These are phyloP conservation scores for Linderina pennispora DNA, from an alignment of 192 early-diverging fungal genomes.

Conservation along the genomic window DNA sequence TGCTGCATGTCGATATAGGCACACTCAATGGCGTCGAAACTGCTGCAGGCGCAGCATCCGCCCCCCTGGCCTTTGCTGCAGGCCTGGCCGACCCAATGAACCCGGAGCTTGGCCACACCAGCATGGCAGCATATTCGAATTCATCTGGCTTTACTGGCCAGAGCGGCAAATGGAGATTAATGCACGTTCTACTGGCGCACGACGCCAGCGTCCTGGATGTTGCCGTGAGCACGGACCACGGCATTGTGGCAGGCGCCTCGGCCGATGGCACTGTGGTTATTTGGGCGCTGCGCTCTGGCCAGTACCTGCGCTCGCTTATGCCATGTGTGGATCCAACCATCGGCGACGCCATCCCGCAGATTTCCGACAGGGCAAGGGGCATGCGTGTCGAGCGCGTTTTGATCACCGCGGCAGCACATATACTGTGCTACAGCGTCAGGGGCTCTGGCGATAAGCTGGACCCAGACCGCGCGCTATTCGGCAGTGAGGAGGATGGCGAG, in stretches of 20 bases:
- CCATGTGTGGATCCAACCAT: slow-evolving; percentile 7
- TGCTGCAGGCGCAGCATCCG: not conserved
- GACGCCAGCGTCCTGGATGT: slow-evolving; percentile 30
- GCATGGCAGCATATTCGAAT: slow-evolving; percentile 15
- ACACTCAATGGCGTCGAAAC: not conserved
- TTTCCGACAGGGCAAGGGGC: slow-evolving; percentile 5
- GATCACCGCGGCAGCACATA: slow-evolving; percentile 21
- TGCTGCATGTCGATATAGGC: slow-evolving; percentile 1
- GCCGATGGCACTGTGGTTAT: slow-evolving; percentile 31
- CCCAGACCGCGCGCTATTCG: slow-evolving; percentile 10
- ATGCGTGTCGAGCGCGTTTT: slow-evolving; percentile 29
- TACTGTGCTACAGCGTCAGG: slow-evolving; percentile 35
- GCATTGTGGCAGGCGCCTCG: slow-evolving; percentile 26
- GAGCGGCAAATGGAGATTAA: slow-evolving; percentile 9
- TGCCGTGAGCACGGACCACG: slow-evolving; percentile 24
- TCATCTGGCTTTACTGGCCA: not conserved
- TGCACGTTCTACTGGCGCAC: slow-evolving; percentile 25
- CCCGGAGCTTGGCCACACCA: slow-evolving; percentile 20
- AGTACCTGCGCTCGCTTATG: slow-evolving; percentile 22
- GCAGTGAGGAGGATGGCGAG: slow-evolving; percentile 1
- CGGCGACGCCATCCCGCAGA: slow-evolving; percentile 11
- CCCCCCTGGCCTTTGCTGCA: slow-evolving; percentile 22
- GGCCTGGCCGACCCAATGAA: slow-evolving; percentile 36
- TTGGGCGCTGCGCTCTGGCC: slow-evolving; percentile 20
- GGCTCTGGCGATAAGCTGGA: slow-evolving; percentile 24